Base-by-base conservation (phyloP, 2,329 filamentous ascomycete genomes). In the Juglanconis sp. region DNA sequence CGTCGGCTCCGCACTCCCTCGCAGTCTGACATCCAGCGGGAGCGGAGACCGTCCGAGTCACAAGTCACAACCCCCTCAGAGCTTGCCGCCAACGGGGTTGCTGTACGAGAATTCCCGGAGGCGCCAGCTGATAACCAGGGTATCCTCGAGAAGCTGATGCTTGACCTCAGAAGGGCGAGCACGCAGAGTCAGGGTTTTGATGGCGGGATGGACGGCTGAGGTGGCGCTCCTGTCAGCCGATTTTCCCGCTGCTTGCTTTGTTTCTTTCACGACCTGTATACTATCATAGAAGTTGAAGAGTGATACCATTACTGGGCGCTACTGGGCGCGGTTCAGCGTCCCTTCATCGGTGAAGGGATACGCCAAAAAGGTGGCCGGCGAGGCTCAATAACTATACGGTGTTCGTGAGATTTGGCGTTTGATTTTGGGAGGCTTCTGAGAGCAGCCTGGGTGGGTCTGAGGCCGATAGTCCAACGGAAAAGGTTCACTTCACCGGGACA, bases 101-200 rank as follows among this genome's bases (percentile, higher is more conserved):
- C 59, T 8, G 60, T 64, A 4, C 52, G 60, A 40, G 73, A 72
- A 15, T 75, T 79, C 53, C 70, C 76, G 2, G 76, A 79, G 57
- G 75, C 77, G 30, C 74, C 78, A 10, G 67, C 56, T 6, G 78
- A 78, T 65, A 78, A 76, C n/a, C 76, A 77, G 71, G 72, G 77
- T 32, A 73, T 84, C 46, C 76, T 84, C 49, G 80, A 83, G 67
- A 77, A 76, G 63, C 79, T 85, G 74, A 78, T 85, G 75, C 68
- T 70, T 48, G 82, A 83, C 63, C 70, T 85, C 13, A 76, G 77
- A 47, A 73, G 77, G 53, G 77, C 76, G n/a, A 71, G 70, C 50
- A 59, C 54, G 49, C 57, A 59, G 47, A 55, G 57, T 32, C 52
- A 59, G 13, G 49, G 56, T 11, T 35, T 57, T 24, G 57, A 54